Evolutionary conservation across 768 basidiomycete species (phyloP), one percentile per base, ranked within the genome.

Genomic region (Rhodotorula babjevae): DNA sequence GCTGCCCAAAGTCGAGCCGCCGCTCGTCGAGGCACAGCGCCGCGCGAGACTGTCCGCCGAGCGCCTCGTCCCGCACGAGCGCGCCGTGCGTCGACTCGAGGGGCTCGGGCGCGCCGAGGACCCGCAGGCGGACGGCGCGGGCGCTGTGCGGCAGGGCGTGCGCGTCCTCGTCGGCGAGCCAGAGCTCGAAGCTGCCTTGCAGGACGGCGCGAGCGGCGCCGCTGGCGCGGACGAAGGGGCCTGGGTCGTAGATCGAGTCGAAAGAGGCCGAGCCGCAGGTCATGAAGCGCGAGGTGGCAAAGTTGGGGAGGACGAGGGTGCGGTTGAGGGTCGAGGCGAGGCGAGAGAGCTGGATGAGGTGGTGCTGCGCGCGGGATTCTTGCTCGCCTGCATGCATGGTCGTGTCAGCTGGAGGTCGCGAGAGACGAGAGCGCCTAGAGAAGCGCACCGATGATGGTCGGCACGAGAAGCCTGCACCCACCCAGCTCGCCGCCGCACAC

Each of bases 291-390:
- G 61, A 63, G 2, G 47, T 23, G 27, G 33, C 49, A 21, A 47
- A 19, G 33, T 47, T 56, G 2, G 70, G 70, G 33, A 71, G 61
- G 55, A 71, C 61, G n/a, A 71, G 70, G n/a, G 70, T 71, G 29
- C 70, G 65, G 47, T 71, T 71, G n/a, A 71, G 65, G 18, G 61
- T 25, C 40, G 42, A 46, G 11, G 70, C 53, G 61, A 71, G 70
- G 49, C 50, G 61, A 29, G 36, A 36, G 36, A 71, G 65, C 46
- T 66, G 65, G n/a, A 67, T 47, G 29, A 71, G 44, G 61, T 71
- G 70, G 19, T 58, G 61, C n/a, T 63, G 55, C 18, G 55, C 70
- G 27, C 66, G 65, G 15, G 65, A 67, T 23, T 71, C 69, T 58
- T 71, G 69, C 55, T 71, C 65, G 33, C 25, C 53, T 55, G 36